Evolutionary conservation across 2,329 filamentous ascomycete species (phyloP), one percentile per base, ranked within the genome.

Genomic region (Pseudopyrenochaeta lycopersici): DNA sequence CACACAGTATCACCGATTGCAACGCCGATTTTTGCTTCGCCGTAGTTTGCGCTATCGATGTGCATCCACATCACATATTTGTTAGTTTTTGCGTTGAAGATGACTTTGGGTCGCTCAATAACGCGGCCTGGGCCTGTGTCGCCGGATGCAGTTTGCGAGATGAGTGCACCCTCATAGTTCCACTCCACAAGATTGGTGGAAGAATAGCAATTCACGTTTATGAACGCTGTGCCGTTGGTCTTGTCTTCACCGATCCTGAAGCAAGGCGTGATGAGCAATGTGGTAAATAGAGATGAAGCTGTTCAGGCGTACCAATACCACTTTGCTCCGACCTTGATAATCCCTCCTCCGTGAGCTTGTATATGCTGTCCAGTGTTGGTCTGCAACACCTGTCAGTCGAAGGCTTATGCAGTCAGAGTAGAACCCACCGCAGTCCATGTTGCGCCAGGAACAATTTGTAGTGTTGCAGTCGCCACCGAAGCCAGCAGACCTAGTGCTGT

Each of bases 31-130:
- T 83, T 85, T 0, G 88, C 88, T 31, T 89, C 87, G 1, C 78
- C 80, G 60, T 90, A 90, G 65, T 80, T 80, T 27, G 77, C 77
- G 49, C 77, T 81, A 65, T 90, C 88, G 43, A 89, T 88, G 66
- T 90, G 88, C 78, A 90, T 80, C 78, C 85, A 90, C 70, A 90
- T 75, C n/a, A 90, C 87, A 70, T 87, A 90, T 58, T 86, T 85
- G 5, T 71, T 63, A 0, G 87, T 89, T n/a, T 76, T 75, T 12
- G 85, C 83, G 59, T 90, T 90, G 76, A 85, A 89, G 4, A 90
- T 82, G 3, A 90, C 82, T 73, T 90, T 90, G 2, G 88, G 88
- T 17, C 88, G 77, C 71, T 90, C 88, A 2, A 90, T 83, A 10
- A 90, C 80, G 2, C 87, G 82, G 56, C 80, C 80, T 0, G 85